Base-by-base conservation (phyloP, 768 basidiomycete species). In the Saitozyma podzolica region DNA sequence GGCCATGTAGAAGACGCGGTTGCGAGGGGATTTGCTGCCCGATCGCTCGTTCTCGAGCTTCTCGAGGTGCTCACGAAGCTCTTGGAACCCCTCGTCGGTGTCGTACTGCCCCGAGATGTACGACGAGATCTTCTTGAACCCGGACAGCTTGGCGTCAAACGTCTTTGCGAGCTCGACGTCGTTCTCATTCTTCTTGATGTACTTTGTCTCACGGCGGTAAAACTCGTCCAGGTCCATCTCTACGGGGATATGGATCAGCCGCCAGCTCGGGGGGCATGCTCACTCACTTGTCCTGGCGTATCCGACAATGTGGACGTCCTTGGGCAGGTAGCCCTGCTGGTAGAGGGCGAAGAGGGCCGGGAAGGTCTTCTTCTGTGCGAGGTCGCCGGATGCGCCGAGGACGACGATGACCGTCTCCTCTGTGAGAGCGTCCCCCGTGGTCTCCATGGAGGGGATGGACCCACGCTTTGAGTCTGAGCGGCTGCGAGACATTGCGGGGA, bases 351-450 rank as follows among this genome's bases (percentile, higher is more conserved):
- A 97, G 59, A 99, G 84, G 37, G 95, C 95, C 10, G 95, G 95
- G 80, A 92, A 89, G 5, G 95, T 98, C 94, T 99, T 99, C 83
- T 99, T 99, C 88, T 96, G 95, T 66, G 95, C 95, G 51, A 99
- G 84, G 83, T 99, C 95, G 47, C 95, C 95, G 59, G 92, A 94
- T 3, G 95, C 95, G 60, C 95, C 95, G 64, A 94, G 86, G 58
- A 98, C 94, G 73, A 95, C 82, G 82, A 96, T 87, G 83, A 91
- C 78, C 17, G 92, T 93, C 83, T 95, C 92, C 62, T 92, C 88
- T 79, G 83, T 89, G 82, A 95, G 85, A 60, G 85, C 83, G 42
- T 89, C 83, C 61, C 87, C 85, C 61, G 82, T 74, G 52, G 84
- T 84, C 82, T 90, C 88, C 92, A 93, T 92, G 51, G 90, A 92